These are phyloP conservation scores for Tuctoria greenei DNA, from an alignment of 176 grass and related monocot species.

Conservation along the genomic window DNA sequence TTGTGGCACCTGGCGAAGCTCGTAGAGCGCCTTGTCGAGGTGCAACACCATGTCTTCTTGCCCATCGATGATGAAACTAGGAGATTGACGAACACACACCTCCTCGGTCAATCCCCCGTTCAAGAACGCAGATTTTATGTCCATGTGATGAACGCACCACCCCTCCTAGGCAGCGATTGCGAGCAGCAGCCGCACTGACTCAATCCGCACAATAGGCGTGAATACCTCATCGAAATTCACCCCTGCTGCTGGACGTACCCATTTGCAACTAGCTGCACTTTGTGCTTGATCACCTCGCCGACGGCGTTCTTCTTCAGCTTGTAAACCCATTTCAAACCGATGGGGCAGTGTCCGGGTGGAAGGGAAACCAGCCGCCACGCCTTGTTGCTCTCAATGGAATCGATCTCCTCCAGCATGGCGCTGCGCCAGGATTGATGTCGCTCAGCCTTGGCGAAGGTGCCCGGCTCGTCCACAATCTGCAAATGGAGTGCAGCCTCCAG, in stretches of 20 bases:
- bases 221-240: too few species aligned
- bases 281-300: not conserved
- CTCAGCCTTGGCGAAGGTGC: not conserved
- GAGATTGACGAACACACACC: too few species aligned
- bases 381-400: not conserved
- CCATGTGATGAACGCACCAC: too few species aligned
- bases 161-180: too few species aligned
- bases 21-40: too few species aligned
- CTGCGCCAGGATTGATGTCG: not conserved
- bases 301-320: not conserved
- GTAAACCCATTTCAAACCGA: not conserved
- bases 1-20: too few species aligned
- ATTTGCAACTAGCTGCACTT: not conserved
- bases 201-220: too few species aligned
- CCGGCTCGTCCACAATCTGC: not conserved
- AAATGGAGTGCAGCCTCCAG: not conserved
- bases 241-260: not conserved
- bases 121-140: too few species aligned
- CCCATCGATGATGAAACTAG: too few species aligned
- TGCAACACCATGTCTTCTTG: too few species aligned
- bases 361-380: not conserved
- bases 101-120: too few species aligned
- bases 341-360: not conserved
- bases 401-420: not conserved
- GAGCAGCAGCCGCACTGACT: too few species aligned